phyloP scores from a whole-genome alignment of 495 filamentous ascomycete species.

The Halenospora varia region DNA sequence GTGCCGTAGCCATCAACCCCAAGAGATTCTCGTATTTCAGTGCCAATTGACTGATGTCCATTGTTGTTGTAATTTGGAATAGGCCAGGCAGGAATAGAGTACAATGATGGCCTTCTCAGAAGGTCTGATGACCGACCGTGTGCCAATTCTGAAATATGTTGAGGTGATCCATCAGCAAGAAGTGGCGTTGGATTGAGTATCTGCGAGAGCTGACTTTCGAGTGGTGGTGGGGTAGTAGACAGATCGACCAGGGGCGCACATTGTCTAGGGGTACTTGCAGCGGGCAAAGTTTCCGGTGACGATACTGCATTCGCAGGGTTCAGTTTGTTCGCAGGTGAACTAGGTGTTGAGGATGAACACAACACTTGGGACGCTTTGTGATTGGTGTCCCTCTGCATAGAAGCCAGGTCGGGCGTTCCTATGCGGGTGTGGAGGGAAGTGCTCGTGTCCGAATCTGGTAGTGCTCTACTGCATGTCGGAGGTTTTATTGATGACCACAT shows the following conservation, averaged over 20 bases:
- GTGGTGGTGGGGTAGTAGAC: neutral
- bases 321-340: too few species aligned
- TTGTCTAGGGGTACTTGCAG: too few species aligned
- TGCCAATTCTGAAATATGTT: neutral
- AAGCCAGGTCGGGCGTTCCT: too few species aligned
- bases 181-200: neutral
- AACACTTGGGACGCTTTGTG: neutral
- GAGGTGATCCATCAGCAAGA: neutral
- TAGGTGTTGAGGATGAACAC: neutral
- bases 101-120: slow-evolving; percentile 20
- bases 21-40: neutral
- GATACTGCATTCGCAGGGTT: too few species aligned
- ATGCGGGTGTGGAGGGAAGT: neutral
- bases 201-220: neutral
- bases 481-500: neutral
- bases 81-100: slow-evolving; percentile 21
- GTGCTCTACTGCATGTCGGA: neutral
- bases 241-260: too few species aligned
- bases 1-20: neutral
- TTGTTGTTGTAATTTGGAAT: too few species aligned
- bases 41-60: neutral
- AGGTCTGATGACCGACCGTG: slow-evolving; percentile 6
- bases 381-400: neutral
- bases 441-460: neutral
- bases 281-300: too few species aligned